Conservation (phyloP, 2,329 filamentous ascomycete genomes). For the Monosporascus sp. region DNA sequence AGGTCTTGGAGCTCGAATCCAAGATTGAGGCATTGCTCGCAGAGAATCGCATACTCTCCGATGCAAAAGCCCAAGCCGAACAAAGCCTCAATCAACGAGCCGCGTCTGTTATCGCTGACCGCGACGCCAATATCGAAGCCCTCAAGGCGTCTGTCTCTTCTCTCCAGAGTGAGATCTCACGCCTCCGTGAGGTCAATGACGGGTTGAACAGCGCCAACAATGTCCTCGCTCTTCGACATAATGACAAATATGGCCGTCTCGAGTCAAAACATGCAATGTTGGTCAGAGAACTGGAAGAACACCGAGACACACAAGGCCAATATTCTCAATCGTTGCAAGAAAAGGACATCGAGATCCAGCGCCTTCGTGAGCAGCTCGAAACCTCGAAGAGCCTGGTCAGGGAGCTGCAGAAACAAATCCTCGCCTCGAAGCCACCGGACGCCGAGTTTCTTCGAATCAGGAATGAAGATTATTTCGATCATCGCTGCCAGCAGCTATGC, state of each 20-base stretch:
- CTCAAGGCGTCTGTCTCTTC: slow-evolving; percentile 74
- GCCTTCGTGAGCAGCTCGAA: slow-evolving; percentile 72
- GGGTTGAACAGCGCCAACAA: slow-evolving; percentile 72
- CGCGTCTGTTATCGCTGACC: slow-evolving; percentile 68
- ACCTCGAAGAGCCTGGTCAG: slow-evolving; percentile 60
- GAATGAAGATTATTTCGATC: slow-evolving; percentile 94
- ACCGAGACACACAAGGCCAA: slow-evolving; percentile 57
- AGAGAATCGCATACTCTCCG: slow-evolving; percentile 76
- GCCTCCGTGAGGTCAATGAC: slow-evolving; percentile 77
- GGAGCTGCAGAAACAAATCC: slow-evolving; percentile 52
- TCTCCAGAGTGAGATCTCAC: slow-evolving; percentile 74
- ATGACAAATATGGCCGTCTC: slow-evolving; percentile 62
- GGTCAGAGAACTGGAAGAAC: slow-evolving; percentile 62
- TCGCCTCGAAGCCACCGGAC: slow-evolving; percentile 54
- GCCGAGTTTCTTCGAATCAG: slow-evolving; percentile 69
- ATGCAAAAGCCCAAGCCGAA: slow-evolving; percentile 67
- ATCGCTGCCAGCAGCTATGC: slow-evolving; percentile 88
- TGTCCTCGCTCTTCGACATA: slow-evolving; percentile 70
- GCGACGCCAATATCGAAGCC: slow-evolving; percentile 79
- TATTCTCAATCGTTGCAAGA: slow-evolving; percentile 63
- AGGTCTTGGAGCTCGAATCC: slow-evolving; percentile 85
- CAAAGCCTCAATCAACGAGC: slow-evolving; percentile 58
- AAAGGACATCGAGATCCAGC: slow-evolving; percentile 78
- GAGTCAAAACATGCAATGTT: slow-evolving; percentile 62
- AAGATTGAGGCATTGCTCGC: slow-evolving; percentile 77